Evolutionary conservation across 1,284 basidiomycete genomes (phyloP).

Genomic region (Sporisorium sorghi): DNA sequence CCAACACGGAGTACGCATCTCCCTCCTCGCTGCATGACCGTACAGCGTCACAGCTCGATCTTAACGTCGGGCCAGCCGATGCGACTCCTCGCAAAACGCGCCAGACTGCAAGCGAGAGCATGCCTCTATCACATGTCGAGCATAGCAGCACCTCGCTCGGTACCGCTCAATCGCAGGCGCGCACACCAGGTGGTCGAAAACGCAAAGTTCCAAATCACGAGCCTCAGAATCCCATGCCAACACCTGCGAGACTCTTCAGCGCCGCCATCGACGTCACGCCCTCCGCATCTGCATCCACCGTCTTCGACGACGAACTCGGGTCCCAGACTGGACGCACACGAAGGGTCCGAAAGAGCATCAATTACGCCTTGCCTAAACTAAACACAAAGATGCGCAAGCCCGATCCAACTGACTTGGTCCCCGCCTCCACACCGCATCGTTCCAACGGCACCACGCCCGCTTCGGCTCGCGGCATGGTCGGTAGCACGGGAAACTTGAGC

Average conservation of each 20-base stretch:
- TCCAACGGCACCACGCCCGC: conserved; percentile 19
- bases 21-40: not conserved
- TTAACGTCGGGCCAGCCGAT: not conserved
- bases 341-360: conserved; percentile 63
- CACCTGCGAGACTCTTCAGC: conserved; percentile 25
- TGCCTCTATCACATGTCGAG: not conserved
- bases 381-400: conserved; percentile 70
- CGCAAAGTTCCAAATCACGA: conserved; percentile 34
- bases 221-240: conserved; percentile 21
- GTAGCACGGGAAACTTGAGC: conserved; percentile 54
- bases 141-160: not conserved
- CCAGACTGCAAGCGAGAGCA: not conserved
- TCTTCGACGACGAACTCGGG: conserved; percentile 10
- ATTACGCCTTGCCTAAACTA: conserved; percentile 68
- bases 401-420: conserved; percentile 53
- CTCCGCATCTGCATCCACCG: not conserved
- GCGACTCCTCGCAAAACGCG: conserved; percentile 23
- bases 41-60: not conserved
- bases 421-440: conserved; percentile 40
- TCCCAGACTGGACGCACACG: conserved; percentile 38
- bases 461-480: conserved; percentile 34
- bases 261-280: conserved; percentile 8
- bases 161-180: conserved; percentile 2
- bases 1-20: conserved; percentile 8
- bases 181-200: conserved; percentile 38